These are phyloP conservation scores for Rhododendron ovatum DNA, from an alignment of 148 eudicot genomes.

Conservation along the genomic window DNA sequence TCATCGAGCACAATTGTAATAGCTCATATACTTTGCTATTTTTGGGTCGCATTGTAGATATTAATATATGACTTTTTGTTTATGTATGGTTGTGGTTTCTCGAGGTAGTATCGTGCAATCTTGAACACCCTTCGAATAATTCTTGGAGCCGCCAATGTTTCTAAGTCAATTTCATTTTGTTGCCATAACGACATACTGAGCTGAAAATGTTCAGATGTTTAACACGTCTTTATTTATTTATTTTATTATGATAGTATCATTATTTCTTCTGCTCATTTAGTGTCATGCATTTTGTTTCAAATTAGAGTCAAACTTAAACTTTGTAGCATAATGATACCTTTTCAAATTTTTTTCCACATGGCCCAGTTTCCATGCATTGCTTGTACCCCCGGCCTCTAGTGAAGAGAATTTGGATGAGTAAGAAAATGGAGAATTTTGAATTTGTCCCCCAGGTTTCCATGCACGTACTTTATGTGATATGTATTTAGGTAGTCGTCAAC, in stretches of 20 bases:
- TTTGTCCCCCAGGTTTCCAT: too few species aligned
- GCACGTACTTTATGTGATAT: neutral
- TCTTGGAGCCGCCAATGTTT: too few species aligned
- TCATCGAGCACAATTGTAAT: too few species aligned
- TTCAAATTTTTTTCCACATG: neutral
- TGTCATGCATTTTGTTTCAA: neutral
- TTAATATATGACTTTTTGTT: too few species aligned
- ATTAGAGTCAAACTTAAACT: neutral
- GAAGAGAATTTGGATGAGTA: neutral
- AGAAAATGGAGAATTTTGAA: neutral
- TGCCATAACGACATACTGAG: too few species aligned
- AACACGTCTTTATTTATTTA: too few species aligned
- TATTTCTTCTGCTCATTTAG: neutral
- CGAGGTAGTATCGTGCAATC: too few species aligned
- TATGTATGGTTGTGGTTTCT: too few species aligned
- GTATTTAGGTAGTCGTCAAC: neutral
- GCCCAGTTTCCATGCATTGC: neutral
- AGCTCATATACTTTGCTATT: too few species aligned
- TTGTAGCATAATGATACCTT: neutral
- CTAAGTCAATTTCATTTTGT: too few species aligned
- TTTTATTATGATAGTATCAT: neutral
- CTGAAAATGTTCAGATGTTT: neutral
- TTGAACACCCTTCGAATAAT: too few species aligned
- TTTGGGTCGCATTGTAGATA: too few species aligned
- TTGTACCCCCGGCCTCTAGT: neutral